These are phyloP conservation scores for Bombardia bombarda DNA, from an alignment of 495 filamentous ascomycete species.

Conservation along the genomic window DNA sequence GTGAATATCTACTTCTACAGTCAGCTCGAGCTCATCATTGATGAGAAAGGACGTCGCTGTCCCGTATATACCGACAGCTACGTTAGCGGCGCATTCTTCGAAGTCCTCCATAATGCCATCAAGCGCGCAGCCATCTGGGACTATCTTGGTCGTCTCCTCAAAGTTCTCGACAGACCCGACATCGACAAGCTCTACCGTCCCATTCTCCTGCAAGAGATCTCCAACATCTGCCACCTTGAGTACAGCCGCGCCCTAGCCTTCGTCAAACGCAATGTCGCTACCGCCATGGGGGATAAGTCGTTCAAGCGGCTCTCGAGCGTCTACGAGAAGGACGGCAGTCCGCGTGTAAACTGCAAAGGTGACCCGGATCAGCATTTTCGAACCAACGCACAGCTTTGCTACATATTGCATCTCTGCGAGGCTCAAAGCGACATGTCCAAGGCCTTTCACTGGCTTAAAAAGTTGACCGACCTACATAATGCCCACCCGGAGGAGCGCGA, in stretches of 20 bases:
- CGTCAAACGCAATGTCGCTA: slow-evolving; percentile 25
- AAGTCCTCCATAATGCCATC: slow-evolving; percentile 25
- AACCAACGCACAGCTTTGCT: slow-evolving; percentile 19
- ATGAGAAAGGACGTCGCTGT: slow-evolving; percentile 24
- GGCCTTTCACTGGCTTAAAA: slow-evolving; percentile 18
- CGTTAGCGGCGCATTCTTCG: slow-evolving; percentile 25
- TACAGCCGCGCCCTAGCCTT: slow-evolving; percentile 19
- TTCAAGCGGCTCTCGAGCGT: slow-evolving; percentile 25
- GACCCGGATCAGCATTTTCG: slow-evolving; percentile 19
- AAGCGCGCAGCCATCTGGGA: slow-evolving; percentile 24
- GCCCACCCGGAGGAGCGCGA: slow-evolving; percentile 7
- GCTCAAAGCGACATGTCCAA: slow-evolving; percentile 9
- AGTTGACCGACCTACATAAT: slow-evolving; percentile 16
- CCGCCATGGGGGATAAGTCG: slow-evolving; percentile 13
- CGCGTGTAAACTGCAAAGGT: slow-evolving; percentile 21
- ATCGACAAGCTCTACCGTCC: slow-evolving; percentile 14
- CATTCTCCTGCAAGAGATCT: slow-evolving; percentile 28
- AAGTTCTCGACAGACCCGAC: slow-evolving; percentile 6
- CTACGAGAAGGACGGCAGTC: slow-evolving; percentile 20
- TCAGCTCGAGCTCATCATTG: slow-evolving; percentile 25
- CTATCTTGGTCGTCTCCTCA: slow-evolving; percentile 26
- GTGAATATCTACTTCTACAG: slow-evolving; percentile 26
- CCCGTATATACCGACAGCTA: slow-evolving; percentile 23
- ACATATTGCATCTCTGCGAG: slow-evolving; percentile 27
- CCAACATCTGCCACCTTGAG: slow-evolving; percentile 30